Evolutionary conservation across 176 grass and related monocot genomes (phyloP).

Genomic region (Musa troglodytarum): DNA sequence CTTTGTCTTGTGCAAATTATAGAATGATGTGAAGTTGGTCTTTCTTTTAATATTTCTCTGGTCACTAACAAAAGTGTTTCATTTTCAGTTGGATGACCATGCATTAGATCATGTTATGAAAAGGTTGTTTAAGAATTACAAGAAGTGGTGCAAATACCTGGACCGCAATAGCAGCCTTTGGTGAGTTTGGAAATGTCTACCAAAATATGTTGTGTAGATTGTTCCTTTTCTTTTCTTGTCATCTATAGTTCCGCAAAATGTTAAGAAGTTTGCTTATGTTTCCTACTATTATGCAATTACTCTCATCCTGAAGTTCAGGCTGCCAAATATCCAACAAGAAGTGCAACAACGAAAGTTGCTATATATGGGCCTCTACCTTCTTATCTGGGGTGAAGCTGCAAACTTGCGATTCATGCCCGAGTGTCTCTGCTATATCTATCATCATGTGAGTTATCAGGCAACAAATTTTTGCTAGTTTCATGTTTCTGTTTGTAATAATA

Average conservation of each 20-base stretch:
- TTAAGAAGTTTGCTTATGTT: conserved; percentile 8
- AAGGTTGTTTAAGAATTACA: conserved; percentile 95
- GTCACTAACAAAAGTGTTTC: conserved; percentile 20
- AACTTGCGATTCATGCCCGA: conserved; percentile 99
- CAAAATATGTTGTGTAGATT: neutral
- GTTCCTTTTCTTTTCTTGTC: neutral
- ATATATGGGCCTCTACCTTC: conserved; percentile 95
- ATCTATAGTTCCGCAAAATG: neutral
- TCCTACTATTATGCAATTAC: neutral
- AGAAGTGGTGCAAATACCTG: conserved; percentile 85
- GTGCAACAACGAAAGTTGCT: conserved; percentile 86
- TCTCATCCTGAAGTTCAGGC: conserved; percentile 28
- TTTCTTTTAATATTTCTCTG: conserved; percentile 4
- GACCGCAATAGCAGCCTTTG: conserved; percentile 79
- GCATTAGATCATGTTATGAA: conserved; percentile 76
- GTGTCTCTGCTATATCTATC: conserved; percentile 98
- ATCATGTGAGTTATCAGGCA: conserved; percentile 58
- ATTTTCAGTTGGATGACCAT: conserved; percentile 56
- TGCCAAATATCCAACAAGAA: conserved; percentile 90
- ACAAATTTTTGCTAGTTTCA: neutral
- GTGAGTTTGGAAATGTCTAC: conserved; percentile 21
- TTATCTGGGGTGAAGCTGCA: conserved; percentile 98
- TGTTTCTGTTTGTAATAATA: neutral
- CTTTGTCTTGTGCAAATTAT: conserved; percentile 12
- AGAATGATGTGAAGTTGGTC: neutral